phyloP scores from a whole-genome alignment of 129 eudicot species.

The Arctium minus region DNA sequence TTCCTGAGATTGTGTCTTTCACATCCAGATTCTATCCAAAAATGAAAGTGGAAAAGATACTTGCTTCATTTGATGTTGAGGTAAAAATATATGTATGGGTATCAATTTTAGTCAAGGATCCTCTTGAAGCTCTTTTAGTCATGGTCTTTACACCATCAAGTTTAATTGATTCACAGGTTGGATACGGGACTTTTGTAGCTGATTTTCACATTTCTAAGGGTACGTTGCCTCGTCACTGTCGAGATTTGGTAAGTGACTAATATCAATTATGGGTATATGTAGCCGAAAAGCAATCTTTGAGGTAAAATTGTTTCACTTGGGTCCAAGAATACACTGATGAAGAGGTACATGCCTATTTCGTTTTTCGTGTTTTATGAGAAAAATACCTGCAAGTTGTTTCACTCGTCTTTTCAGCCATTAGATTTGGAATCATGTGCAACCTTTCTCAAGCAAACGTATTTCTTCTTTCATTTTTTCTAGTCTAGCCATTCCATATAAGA shows the following conservation, averaged over 20 bases:
- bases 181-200: constrained; percentile 28
- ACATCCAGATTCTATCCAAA: constrained; percentile 42
- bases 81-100: not conserved
- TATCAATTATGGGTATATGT: constrained; percentile 4
- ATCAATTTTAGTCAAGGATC: not conserved
- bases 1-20: constrained; percentile 2
- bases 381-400: not conserved
- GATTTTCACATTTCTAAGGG: constrained; percentile 34
- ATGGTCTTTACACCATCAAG: not conserved
- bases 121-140: not conserved
- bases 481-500: not conserved
- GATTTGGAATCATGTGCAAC: not conserved
- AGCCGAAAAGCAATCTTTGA: not conserved
- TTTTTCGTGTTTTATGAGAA: not conserved
- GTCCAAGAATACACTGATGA: not conserved
- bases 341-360: constrained; percentile 3
- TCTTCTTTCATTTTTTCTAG: not conserved
- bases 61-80: constrained; percentile 32
- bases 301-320: not conserved
- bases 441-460: not conserved
- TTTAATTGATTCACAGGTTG: constrained; percentile 29
- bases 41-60: constrained; percentile 30
- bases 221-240: constrained; percentile 18
- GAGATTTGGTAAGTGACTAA: constrained; percentile 29
- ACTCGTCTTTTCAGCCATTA: not conserved